Conservation (phyloP, 2,329 filamentous ascomycete species). For the Chaetomium globosum region DNA sequence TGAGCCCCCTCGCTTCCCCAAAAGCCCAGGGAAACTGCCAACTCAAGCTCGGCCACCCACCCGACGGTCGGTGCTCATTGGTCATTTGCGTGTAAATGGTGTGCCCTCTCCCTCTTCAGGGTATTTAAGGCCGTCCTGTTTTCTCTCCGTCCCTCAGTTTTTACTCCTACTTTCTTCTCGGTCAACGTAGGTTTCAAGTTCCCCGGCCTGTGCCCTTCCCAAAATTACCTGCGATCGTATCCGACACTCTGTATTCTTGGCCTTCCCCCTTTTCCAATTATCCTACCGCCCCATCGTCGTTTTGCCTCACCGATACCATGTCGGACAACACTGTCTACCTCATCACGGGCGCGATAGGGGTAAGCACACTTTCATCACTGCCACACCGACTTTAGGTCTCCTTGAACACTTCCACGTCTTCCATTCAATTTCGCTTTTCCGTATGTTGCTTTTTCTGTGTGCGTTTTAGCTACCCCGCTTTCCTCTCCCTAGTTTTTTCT, state of each 20-base stretch:
- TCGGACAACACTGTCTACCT: slow-evolving; percentile 38
- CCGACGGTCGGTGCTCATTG: slow-evolving; percentile 23
- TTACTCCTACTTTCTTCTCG: slow-evolving; percentile 1
- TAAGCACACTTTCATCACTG: slow-evolving; percentile 20
- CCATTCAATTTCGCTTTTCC: neutral
- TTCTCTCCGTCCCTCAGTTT: slow-evolving; percentile 11
- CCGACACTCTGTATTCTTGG: neutral
- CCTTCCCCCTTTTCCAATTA: neutral
- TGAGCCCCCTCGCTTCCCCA: neutral
- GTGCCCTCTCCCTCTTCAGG: neutral
- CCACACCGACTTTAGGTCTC: neutral
- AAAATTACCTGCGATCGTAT: neutral
- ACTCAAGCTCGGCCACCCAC: neutral
- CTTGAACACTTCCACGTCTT: neutral
- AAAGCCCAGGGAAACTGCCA: neutral
- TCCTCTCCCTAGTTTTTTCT: neutral
- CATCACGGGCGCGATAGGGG: slow-evolving; percentile 40
- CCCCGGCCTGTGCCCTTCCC: neutral
- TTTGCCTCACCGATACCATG: slow-evolving; percentile 29
- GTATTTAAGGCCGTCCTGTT: slow-evolving; percentile 26
- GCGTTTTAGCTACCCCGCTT: neutral
- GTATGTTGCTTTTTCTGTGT: neutral
- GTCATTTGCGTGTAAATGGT: slow-evolving; percentile 23
- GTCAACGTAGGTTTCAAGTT: neutral
- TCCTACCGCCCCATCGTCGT: neutral